These are phyloP conservation scores for Penicillium diatomitis DNA, from an alignment of 495 filamentous ascomycete species.

Conservation along the genomic window DNA sequence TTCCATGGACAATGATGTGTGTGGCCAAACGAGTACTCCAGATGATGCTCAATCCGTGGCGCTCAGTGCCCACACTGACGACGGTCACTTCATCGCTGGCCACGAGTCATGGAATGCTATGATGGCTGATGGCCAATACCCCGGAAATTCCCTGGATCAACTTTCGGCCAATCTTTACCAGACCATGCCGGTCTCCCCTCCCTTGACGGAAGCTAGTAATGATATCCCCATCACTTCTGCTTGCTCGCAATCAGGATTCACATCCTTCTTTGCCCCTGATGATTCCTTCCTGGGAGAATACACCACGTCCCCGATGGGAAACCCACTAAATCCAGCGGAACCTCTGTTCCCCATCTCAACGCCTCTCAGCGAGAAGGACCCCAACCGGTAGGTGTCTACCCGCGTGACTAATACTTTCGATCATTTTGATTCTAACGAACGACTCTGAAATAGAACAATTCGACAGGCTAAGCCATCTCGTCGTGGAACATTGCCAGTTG, in stretches of 20 bases:
- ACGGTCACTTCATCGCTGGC: slow-evolving; percentile 28
- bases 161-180: slow-evolving; percentile 30
- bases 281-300: slow-evolving; percentile 33
- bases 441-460: neutral
- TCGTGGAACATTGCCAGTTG: neutral
- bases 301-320: slow-evolving; percentile 26
- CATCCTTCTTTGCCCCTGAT: slow-evolving; percentile 31
- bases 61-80: slow-evolving; percentile 35
- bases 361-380: slow-evolving; percentile 36
- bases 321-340: slow-evolving; percentile 33
- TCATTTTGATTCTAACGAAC: neutral
- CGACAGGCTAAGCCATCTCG: slow-evolving; percentile 9
- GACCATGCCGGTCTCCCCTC: slow-evolving; percentile 35
- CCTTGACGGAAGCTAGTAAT: slow-evolving; percentile 39
- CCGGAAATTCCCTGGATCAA: slow-evolving; percentile 32
- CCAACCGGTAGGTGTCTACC: slow-evolving; percentile 33
- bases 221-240: slow-evolving; percentile 38
- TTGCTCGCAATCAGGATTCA: slow-evolving; percentile 34
- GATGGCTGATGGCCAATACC: slow-evolving; percentile 30
- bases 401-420: neutral
- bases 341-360: slow-evolving; percentile 34
- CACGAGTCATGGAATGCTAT: slow-evolving; percentile 35
- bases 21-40: slow-evolving; percentile 27
- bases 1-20: slow-evolving; percentile 38
- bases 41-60: slow-evolving; percentile 36